Evolutionary conservation across 805 yeast species (phyloP).

Genomic region (Danielia reshetovae): DNA sequence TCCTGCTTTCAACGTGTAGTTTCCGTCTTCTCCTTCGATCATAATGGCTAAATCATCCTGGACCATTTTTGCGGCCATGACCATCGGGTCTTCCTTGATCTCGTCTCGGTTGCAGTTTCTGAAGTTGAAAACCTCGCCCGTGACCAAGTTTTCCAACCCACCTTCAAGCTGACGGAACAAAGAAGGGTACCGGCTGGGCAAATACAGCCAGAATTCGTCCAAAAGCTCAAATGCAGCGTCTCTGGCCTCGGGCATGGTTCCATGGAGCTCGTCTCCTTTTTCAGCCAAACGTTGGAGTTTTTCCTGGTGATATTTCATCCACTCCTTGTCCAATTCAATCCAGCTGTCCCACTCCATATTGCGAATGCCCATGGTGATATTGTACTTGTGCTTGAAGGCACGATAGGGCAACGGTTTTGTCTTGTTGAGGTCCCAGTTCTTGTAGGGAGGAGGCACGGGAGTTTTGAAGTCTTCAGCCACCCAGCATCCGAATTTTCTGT

Average conservation of each 20-base stretch:
- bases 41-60: conserved; percentile 69
- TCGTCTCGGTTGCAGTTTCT: conserved; percentile 9
- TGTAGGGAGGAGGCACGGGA: conserved; percentile 47
- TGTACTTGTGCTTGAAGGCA: conserved; percentile 63
- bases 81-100: conserved; percentile 49
- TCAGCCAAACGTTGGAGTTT: conserved; percentile 48
- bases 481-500: conserved; percentile 50
- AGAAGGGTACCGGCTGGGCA: conserved; percentile 57
- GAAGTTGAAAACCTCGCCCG: conserved; percentile 48
- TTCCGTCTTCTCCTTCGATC: conserved; percentile 57
- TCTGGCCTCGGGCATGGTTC: conserved; percentile 47
- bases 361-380: conserved; percentile 67
- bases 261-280: conserved; percentile 45
- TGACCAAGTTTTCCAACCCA: conserved; percentile 49
- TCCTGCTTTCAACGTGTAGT: conserved; percentile 55
- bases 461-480: conserved; percentile 46
- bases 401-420: conserved; percentile 61
- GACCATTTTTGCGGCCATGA: conserved; percentile 51
- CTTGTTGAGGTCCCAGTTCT: conserved; percentile 45
- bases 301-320: conserved; percentile 51
- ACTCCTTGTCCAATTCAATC: conserved; percentile 68
- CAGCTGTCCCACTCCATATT: conserved; percentile 57
- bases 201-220: conserved; percentile 47
- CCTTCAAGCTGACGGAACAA: conserved; percentile 42
- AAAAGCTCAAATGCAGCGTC: conserved; percentile 55